Evolutionary conservation across 805 yeast genomes (phyloP), one percentile per base, ranked within the genome.

Genomic region (Candida mattraensis): DNA sequence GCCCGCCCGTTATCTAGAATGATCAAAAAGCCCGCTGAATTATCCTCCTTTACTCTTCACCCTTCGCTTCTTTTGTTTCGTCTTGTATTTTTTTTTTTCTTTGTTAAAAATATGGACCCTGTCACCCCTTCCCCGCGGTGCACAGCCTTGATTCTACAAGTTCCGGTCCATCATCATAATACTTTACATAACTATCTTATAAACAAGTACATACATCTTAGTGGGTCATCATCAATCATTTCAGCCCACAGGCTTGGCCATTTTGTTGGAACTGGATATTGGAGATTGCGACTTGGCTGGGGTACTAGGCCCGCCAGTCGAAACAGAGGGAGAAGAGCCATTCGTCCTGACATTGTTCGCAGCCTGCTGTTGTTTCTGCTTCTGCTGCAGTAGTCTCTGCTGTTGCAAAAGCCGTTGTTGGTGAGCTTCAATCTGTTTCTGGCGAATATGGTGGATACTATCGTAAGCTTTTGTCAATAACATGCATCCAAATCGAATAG

Each of bases 401-500:
- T 56, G 60, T 11, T 49, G 58, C 7, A 54, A 35, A 14, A 53
- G n/a, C 11, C 56, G 42, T 46, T 60, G 58, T 35, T 63, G 67
- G 39, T 61, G 64, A 14, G 62, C 56, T 37, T 56, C 66, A 61
- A 80, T 60, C 76, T 88, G 63, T 23, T 61, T 81, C 79, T 48
- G 93, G 72, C 61, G 80, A 79, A 52, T 78, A 72, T 37, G 85
- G 78, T 14, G 89, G 83, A 54, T 88, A 87, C 50, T 87, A 35
- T 88, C 96, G 54, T 85, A 85, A 0, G 96, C 81, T 59, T 89
- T 91, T 4, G 93, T 78, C 26, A 88, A 68, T 20, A 91, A 63
- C 96, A 88, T 88, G 5, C 95, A 78, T 7, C 96, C 96, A 62
- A 89, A 89, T 41, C 97, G 69, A 19, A 91, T 85, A 1, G 85